Base-by-base conservation (phyloP, 108 stramenopile genomes). In the Pseudonitzschia multiseries region DNA sequence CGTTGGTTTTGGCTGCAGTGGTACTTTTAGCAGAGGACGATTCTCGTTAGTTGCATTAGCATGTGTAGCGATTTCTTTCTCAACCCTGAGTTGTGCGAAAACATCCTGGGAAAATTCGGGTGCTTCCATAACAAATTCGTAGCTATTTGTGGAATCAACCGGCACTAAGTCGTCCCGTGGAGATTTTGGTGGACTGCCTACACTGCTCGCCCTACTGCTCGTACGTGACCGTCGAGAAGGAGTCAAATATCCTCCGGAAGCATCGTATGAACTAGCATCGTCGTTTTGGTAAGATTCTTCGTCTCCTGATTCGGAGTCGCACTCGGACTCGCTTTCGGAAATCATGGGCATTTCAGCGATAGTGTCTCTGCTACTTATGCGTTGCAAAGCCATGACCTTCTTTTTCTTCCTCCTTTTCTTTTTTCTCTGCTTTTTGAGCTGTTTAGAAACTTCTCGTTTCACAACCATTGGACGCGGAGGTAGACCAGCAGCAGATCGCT, bases 291-390 rank as follows among this genome's bases (percentile, higher is more conserved):
- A 56, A 56, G 12, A 56, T 24, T 56, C 54, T 26, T 56, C 54
- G 21, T 56, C 54, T 22, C 46, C 46, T 14, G 46, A 48, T 48
- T 48, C 46, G 54, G 54, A 56, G 26, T 56, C 54, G 54, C 54
- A 56, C 26, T 56, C 61, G 18, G 61, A 62, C 17, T 62, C 61
- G 40, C 61, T 62, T 62, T 62, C 61, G 61, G 61, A 62, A 40
- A 62, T 62, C 32, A 62, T 62, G 14, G 61, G 61, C 20, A 62
- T 18, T 40, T 62, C 61, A 36, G 4, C 18, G 20, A 62, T 62
- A 17, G 14, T 62, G n/a, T 62, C 61, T 40, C 61, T 33, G n/a
- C 61, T 62, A 33, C 36, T 62, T 32, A 62, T 41, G 40, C 61
- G 61, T 33, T 40, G 20, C 29, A 62, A 33, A 9, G 61, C 12